These are phyloP conservation scores for Teunomyces tritomae DNA, from an alignment of 805 yeast genomes.

Conservation along the genomic window DNA sequence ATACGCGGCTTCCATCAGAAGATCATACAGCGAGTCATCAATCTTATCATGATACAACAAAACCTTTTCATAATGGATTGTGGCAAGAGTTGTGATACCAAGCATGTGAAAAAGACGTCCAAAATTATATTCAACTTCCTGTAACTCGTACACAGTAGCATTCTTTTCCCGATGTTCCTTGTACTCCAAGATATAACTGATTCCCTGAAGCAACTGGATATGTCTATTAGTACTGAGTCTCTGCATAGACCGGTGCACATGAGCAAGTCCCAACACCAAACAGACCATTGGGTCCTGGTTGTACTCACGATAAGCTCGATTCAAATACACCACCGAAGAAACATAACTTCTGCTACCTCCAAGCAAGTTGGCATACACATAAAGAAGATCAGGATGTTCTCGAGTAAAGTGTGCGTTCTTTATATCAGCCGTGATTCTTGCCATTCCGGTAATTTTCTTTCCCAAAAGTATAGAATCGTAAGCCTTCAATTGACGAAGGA, in stretches of 20 bases:
- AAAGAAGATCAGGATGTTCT: slow-evolving; percentile 65
- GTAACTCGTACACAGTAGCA: slow-evolving; percentile 49
- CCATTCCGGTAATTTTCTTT: slow-evolving; percentile 70
- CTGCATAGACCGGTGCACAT: slow-evolving; percentile 89
- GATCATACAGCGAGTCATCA: slow-evolving; percentile 51
- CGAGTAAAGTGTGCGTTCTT: slow-evolving; percentile 36
- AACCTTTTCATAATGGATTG: slow-evolving; percentile 69
- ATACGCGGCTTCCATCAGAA: slow-evolving; percentile 81
- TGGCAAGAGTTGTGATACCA: slow-evolving; percentile 73
- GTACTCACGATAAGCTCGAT: slow-evolving; percentile 63
- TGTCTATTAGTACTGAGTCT: slow-evolving; percentile 84
- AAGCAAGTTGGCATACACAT: slow-evolving; percentile 76
- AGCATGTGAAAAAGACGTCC: slow-evolving; percentile 84
- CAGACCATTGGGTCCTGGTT: slow-evolving; percentile 79
- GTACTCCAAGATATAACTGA: slow-evolving; percentile 75
- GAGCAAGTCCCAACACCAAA: slow-evolving; percentile 71
- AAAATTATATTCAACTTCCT: slow-evolving; percentile 79
- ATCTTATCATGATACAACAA: slow-evolving; percentile 38
- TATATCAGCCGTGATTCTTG: slow-evolving; percentile 60
- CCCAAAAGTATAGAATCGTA: slow-evolving; percentile 63
- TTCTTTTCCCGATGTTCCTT: slow-evolving; percentile 45
- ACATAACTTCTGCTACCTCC: slow-evolving; percentile 80
- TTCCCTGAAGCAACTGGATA: slow-evolving; percentile 81
- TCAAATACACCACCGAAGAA: slow-evolving; percentile 76
- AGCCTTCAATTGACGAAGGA: slow-evolving; percentile 86